Conservation (phyloP, 1,139 yeast genomes). For the Kodamaea plutei region DNA sequence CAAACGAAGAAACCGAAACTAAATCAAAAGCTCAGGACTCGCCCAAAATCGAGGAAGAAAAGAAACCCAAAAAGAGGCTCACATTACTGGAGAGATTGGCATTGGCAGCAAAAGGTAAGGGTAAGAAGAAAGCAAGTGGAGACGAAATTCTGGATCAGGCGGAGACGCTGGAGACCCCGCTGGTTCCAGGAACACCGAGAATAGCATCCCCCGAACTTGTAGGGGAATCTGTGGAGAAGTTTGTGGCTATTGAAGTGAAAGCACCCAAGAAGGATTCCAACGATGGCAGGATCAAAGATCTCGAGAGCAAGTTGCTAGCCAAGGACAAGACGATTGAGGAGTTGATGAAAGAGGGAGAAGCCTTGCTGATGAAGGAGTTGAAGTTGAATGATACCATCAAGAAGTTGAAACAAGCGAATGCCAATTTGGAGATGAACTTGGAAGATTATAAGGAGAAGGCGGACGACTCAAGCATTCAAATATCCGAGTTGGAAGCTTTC, state of each 20-base stretch:
- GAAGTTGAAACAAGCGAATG: slow-evolving; percentile 50
- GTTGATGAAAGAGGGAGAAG: slow-evolving; percentile 75
- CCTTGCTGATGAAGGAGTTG: slow-evolving; percentile 69
- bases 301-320: slow-evolving; percentile 28
- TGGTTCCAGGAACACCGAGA: slow-evolving; percentile 2
- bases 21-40: too few relatives aligned
- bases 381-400: slow-evolving; percentile 66
- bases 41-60: background rate
- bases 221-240: background rate
- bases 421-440: slow-evolving; percentile 37
- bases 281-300: slow-evolving; percentile 4
- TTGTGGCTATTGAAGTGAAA: background rate
- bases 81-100: slow-evolving; percentile 80
- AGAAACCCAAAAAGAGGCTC: slow-evolving; percentile 42
- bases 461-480: slow-evolving; percentile 23
- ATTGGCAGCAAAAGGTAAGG: slow-evolving; percentile 62
- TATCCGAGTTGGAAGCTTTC: slow-evolving; percentile 33
- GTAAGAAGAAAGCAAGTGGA: slow-evolving; percentile 14
- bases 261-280: background rate
- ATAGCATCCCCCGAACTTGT: slow-evolving; percentile 1
- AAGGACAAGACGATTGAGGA: slow-evolving; percentile 56
- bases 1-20: too few relatives aligned
- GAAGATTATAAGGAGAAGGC: slow-evolving; percentile 30
- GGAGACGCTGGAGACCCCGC: background rate
- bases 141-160: slow-evolving; percentile 5